These are phyloP conservation scores for Colletotrichum costaricense DNA, from an alignment of 2,329 filamentous ascomycete genomes.

Conservation along the genomic window DNA sequence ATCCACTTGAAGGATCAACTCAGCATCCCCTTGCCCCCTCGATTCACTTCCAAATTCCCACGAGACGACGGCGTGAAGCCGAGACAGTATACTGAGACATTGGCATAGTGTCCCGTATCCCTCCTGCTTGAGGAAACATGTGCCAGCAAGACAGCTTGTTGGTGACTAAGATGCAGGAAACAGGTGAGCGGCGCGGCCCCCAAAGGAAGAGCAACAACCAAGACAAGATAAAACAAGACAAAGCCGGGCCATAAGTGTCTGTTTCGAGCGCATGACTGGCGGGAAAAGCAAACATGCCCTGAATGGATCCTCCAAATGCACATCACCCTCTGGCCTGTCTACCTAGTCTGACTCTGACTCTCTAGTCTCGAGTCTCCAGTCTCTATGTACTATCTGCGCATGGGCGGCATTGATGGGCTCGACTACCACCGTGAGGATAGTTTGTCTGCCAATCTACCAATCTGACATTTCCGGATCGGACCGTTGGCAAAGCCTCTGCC, in stretches of 20 bases:
- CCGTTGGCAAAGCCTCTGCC: background rate
- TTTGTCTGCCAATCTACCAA: background rate
- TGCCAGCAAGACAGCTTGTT: background rate
- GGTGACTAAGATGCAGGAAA: conserved; percentile 1
- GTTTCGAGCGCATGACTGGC: background rate
- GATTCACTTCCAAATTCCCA: background rate
- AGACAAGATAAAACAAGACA: conserved; percentile 24
- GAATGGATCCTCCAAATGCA: background rate
- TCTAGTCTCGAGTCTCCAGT: background rate
- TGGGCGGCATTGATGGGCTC: background rate
- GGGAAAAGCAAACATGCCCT: conserved; percentile 7
- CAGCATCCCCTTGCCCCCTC: background rate
- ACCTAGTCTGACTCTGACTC: background rate
- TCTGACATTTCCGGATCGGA: background rate
- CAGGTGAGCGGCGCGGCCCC: background rate
- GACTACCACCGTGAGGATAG: background rate
- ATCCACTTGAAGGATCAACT: background rate
- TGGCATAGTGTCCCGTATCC: background rate
- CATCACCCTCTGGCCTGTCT: background rate
- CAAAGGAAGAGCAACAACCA: background rate
- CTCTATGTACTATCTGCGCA: background rate
- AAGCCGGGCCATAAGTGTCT: background rate
- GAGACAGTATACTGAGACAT: background rate
- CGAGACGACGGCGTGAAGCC: background rate
- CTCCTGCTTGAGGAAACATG: background rate